A percentile compares a stretch with the other conserved stretches of the same genome.
These are phyloP conservation scores for Eleusine coracana DNA, from an alignment of 176 grass and related monocot genomes.

Conservation along the genomic window DNA sequence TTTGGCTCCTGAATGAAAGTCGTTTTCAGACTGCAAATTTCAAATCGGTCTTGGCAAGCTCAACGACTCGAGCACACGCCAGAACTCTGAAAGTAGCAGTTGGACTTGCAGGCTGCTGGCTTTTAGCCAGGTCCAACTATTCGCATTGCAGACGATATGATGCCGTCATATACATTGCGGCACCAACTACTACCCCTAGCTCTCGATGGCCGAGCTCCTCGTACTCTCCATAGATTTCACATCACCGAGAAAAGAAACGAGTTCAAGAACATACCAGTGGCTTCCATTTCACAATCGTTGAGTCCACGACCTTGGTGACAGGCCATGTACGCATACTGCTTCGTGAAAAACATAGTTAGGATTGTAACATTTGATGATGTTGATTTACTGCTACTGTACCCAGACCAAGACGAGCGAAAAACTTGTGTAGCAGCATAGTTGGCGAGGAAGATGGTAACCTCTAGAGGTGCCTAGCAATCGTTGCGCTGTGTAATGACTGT, in stretches of 20 bases:
- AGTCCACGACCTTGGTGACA: not conserved
- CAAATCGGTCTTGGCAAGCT: too few relatives aligned
- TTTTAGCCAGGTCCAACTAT: not conserved
- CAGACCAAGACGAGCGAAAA: not conserved
- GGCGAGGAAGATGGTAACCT: not conserved
- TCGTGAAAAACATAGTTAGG: constrained; percentile 15
- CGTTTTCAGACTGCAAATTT: too few relatives aligned
- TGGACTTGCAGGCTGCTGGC: not conserved
- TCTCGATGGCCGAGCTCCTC: not conserved
- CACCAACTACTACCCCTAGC: not conserved
- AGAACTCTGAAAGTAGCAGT: not conserved
- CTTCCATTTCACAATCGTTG: not conserved
- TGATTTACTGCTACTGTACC: not conserved
- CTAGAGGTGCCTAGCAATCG: not conserved
- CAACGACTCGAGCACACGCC: too few relatives aligned
- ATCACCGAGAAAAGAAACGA: not conserved
- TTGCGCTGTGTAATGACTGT: not conserved
- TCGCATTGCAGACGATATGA: not conserved
- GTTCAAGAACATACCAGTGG: constrained; percentile 28
- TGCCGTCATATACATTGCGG: not conserved
- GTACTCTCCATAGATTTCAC: constrained; percentile 14
- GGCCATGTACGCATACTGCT: not conserved
- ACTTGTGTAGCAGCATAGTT: not conserved
- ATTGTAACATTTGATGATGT: constrained; percentile 28
- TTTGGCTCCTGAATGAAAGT: too few relatives aligned